Conservation (phyloP, 805 yeast species). For the Saccharomycopsis synnaedendra region DNA sequence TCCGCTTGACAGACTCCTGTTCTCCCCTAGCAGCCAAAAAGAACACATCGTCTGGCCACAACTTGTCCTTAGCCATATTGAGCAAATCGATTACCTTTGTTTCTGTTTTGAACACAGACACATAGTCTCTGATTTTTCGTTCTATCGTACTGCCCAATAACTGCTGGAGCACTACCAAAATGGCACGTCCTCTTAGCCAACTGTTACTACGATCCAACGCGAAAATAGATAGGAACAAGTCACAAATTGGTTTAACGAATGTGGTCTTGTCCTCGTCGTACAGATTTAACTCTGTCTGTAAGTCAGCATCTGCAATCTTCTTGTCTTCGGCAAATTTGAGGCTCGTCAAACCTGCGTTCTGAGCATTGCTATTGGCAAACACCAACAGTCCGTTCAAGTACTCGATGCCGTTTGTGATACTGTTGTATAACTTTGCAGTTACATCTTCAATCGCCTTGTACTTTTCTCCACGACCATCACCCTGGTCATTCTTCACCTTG, state of each 20-base stretch:
- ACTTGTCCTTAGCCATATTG: slow-evolving; percentile 19
- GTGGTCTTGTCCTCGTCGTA: slow-evolving; percentile 29
- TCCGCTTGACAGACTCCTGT: not conserved
- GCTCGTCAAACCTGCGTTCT: slow-evolving; percentile 9
- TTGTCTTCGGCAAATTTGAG: not conserved
- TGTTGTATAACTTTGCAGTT: slow-evolving; percentile 24
- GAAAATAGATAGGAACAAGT: slow-evolving; percentile 59
- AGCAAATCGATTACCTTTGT: slow-evolving; percentile 34
- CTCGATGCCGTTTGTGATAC: slow-evolving; percentile 20
- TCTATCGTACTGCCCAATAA: slow-evolving; percentile 83
- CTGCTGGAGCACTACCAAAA: slow-evolving; percentile 73
- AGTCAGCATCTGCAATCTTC: slow-evolving; percentile 27
- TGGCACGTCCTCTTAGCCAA: slow-evolving; percentile 81
- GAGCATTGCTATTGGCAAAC: slow-evolving; percentile 6
- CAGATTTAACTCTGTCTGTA: slow-evolving; percentile 43
- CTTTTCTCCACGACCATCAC: slow-evolving; percentile 10
- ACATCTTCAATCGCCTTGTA: slow-evolving; percentile 17
- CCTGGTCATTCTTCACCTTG: not conserved
- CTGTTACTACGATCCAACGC: slow-evolving; percentile 50
- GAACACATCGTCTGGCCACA: slow-evolving; percentile 47
- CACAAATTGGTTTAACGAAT: slow-evolving; percentile 76
- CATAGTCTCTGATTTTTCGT: slow-evolving; percentile 38
- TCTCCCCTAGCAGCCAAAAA: slow-evolving; percentile 28
- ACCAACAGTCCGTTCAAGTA: slow-evolving; percentile 13
- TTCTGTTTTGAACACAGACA: slow-evolving; percentile 26